Percentiles rank a stretch among this genome's conserved stretches.
These are phyloP conservation scores for Cladosporium sp. DNA, from an alignment of 2,329 filamentous ascomycete species.

Conservation along the genomic window DNA sequence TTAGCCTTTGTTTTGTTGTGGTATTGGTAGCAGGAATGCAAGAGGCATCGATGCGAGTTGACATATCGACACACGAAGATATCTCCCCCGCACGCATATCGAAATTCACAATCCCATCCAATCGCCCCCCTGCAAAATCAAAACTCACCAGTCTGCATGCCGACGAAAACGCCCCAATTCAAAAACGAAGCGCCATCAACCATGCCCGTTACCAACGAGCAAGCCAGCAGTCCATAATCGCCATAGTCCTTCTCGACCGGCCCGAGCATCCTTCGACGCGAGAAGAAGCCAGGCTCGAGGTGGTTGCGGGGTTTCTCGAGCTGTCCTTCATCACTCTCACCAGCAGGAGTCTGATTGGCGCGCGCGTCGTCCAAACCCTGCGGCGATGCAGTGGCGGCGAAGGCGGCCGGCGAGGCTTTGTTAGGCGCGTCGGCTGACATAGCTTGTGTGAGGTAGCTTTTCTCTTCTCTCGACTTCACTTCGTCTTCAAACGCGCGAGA, in stretches of 20 bases:
- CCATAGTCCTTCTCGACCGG: constrained; percentile 28
- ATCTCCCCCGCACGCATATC: too few species aligned
- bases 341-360: background rate
- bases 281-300: constrained; percentile 23
- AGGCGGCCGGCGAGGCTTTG: too few species aligned
- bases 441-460: background rate
- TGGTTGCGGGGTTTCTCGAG: constrained; percentile 1
- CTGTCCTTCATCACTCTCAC: background rate
- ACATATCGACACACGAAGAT: too few species aligned
- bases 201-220: constrained; percentile 44
- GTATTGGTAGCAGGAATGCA: too few species aligned
- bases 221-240: constrained; percentile 34
- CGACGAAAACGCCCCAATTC: constrained; percentile 47
- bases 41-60: too few species aligned
- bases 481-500: background rate
- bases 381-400: too few species aligned
- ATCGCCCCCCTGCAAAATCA: constrained; percentile 20
- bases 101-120: background rate
- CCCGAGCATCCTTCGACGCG: constrained; percentile 23
- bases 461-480: background rate
- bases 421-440: too few species aligned
- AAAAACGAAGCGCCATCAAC: constrained; percentile 46
- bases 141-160: constrained; percentile 48
- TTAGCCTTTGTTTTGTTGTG: background rate
- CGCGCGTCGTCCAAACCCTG: background rate